Percentiles rank a stretch among this genome's conserved stretches.
Evolutionary conservation across 306 rosid species (phyloP).

Genomic region (Clitoria ternatea): DNA sequence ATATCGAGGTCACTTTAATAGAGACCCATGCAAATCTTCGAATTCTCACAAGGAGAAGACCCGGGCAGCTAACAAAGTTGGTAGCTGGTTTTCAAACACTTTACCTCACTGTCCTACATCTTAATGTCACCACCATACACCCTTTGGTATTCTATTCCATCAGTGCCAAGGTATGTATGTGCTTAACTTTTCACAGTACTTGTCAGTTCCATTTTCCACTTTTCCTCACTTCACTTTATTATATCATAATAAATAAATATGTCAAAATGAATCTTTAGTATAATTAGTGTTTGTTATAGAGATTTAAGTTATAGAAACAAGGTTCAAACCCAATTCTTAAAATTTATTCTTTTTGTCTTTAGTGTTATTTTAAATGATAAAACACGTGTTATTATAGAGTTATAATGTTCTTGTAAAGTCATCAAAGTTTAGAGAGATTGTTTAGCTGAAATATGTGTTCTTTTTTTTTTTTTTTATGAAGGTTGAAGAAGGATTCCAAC

Average conservation of each 20-base stretch:
- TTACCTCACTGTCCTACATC: conserved; percentile 70
- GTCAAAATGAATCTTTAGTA: neutral
- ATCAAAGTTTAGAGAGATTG: neutral
- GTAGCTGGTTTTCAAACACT: conserved; percentile 69
- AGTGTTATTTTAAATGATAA: too few species aligned
- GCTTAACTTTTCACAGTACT: neutral
- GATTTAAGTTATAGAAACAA: too few species aligned
- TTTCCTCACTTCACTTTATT: neutral
- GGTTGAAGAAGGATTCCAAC: conserved; percentile 87
- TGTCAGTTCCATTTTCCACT: neutral
- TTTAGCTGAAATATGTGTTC: conserved; percentile 11
- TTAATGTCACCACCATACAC: conserved; percentile 63
- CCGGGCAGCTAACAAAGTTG: conserved; percentile 51
- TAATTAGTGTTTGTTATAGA: too few species aligned
- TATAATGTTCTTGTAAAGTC: neutral
- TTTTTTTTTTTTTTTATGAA: conserved; percentile 19
- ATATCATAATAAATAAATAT: neutral
- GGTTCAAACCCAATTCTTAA: too few species aligned
- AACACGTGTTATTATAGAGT: too few species aligned
- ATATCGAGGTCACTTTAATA: conserved; percentile 83
- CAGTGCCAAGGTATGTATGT: conserved; percentile 67
- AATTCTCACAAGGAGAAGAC: conserved; percentile 55
- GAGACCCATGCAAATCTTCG: conserved; percentile 89
- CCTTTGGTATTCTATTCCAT: conserved; percentile 75
- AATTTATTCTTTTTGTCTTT: too few species aligned